Percentiles rank a stretch among this genome's conserved stretches.
These are phyloP conservation scores for Pythium pyrilobum DNA, from an alignment of 352 stramenopile genomes.

Conservation along the genomic window DNA sequence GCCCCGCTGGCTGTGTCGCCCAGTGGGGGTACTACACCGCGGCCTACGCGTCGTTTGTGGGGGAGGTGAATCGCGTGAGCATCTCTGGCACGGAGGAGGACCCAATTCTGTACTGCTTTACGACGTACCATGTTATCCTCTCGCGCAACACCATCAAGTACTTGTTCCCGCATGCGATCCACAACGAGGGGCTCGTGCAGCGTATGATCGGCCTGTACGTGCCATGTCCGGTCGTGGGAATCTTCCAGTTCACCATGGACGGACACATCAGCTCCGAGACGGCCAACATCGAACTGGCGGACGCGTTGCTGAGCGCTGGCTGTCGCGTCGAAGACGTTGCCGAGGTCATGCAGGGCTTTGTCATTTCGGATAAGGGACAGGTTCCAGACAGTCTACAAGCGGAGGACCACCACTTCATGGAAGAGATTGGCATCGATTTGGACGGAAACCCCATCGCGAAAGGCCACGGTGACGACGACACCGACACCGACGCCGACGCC, in stretches of 20 bases:
- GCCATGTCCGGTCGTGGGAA: slow-evolving; percentile 13
- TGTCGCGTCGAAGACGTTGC: slow-evolving; percentile 17
- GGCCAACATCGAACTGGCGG: slow-evolving; percentile 18
- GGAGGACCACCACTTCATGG: slow-evolving; percentile 15
- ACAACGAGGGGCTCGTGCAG: slow-evolving; percentile 20
- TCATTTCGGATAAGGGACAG: slow-evolving; percentile 9
- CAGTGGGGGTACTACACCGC: slow-evolving; percentile 26
- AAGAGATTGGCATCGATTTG: slow-evolving; percentile 16
- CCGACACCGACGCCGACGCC: slow-evolving; percentile 2
- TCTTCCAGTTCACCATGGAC: slow-evolving; percentile 17
- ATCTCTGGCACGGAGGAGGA: slow-evolving; percentile 22
- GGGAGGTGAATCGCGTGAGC: slow-evolving; percentile 18
- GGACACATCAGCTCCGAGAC: slow-evolving; percentile 19
- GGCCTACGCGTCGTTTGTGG: slow-evolving; percentile 21
- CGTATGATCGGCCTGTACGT: slow-evolving; percentile 22
- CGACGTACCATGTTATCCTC: slow-evolving; percentile 22
- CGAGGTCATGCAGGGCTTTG: slow-evolving; percentile 19
- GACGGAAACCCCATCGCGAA: background rate
- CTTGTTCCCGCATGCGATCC: slow-evolving; percentile 20
- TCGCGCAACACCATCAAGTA: slow-evolving; percentile 23
- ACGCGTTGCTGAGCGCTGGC: slow-evolving; percentile 16
- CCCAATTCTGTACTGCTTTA: slow-evolving; percentile 22
- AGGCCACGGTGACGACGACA: background rate
- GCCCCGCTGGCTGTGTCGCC: background rate
- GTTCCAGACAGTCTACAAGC: slow-evolving; percentile 18